Evolutionary conservation across 129 eudicot species (phyloP).

Genomic region (Scalesia atractyloides): DNA sequence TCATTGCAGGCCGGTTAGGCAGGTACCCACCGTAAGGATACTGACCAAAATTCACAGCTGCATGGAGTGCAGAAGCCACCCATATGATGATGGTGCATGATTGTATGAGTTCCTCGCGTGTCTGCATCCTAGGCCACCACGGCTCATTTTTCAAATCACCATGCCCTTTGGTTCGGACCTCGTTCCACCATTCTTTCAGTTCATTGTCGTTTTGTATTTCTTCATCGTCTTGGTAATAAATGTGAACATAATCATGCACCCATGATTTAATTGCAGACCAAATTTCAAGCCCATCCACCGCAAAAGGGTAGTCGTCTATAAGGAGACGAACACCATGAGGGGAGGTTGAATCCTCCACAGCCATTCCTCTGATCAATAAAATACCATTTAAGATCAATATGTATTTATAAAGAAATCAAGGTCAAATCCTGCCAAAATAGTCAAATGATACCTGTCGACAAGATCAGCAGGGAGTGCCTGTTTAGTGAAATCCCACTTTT

Average conservation of each 20-base stretch:
- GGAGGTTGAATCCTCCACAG: constrained; percentile 54
- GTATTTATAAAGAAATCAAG: not conserved
- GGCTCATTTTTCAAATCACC: constrained; percentile 72
- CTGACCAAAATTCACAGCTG: constrained; percentile 88
- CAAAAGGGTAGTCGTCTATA: constrained; percentile 79
- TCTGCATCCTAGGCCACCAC: constrained; percentile 91
- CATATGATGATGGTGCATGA: constrained; percentile 80
- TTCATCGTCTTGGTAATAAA: constrained; percentile 58
- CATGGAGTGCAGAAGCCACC: constrained; percentile 87
- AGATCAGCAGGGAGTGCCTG: constrained; percentile 86
- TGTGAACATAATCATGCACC: constrained; percentile 56
- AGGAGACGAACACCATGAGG: constrained; percentile 68
- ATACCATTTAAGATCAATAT: not conserved
- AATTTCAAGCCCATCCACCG: constrained; percentile 78
- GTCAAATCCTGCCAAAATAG: not conserved
- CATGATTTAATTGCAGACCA: constrained; percentile 83
- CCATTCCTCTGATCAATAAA: constrained; percentile 59
- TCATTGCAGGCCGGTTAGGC: constrained; percentile 72
- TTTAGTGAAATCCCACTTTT: constrained; percentile 68
- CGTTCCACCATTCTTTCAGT: constrained; percentile 74
- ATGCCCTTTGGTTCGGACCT: constrained; percentile 67
- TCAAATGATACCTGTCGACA: constrained; percentile 53
- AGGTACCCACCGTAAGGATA: constrained; percentile 78
- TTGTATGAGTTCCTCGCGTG: constrained; percentile 50
- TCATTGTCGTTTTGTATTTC: constrained; percentile 49